These are phyloP conservation scores for Eucalyptus brandiana DNA, from an alignment of 345 rosid genomes.

Conservation along the genomic window DNA sequence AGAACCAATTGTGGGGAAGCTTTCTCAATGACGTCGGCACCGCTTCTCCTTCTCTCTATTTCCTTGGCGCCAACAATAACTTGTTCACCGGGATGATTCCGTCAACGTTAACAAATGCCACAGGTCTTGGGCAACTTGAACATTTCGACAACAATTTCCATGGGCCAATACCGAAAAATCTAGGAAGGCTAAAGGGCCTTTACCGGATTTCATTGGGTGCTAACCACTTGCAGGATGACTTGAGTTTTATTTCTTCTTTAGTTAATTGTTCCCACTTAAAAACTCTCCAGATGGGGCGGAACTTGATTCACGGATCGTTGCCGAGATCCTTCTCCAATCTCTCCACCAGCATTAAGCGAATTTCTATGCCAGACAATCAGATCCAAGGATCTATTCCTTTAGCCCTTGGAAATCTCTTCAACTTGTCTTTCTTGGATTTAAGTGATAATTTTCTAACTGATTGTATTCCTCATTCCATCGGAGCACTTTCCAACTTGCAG, in stretches of 20 bases:
- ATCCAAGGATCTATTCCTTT: background rate
- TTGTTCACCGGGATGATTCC: too few relatives aligned
- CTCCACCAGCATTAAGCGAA: accelerated
- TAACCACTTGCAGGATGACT: too few relatives aligned
- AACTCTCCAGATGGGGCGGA: accelerated
- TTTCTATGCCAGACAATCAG: accelerated
- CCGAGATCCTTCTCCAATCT: background rate
- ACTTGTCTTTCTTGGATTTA: background rate
- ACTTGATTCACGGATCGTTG: background rate
- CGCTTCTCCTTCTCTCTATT: accelerated
- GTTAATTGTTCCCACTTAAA: too few relatives aligned
- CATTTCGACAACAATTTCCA: accelerated
- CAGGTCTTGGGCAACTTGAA: accelerated
- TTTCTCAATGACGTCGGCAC: too few relatives aligned
- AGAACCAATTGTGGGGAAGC: accelerated
- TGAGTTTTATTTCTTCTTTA: too few relatives aligned
- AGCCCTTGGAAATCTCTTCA: background rate
- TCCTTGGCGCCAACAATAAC: accelerated
- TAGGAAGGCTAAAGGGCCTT: too few relatives aligned
- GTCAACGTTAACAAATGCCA: too few relatives aligned
- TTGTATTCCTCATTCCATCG: background rate
- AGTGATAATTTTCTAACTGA: accelerated
- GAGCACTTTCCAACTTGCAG: background rate
- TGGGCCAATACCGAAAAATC: too few relatives aligned
- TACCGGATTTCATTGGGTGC: accelerated